phyloP scores from a whole-genome alignment of 805 yeast species.

The Myxozyma neotropica region DNA sequence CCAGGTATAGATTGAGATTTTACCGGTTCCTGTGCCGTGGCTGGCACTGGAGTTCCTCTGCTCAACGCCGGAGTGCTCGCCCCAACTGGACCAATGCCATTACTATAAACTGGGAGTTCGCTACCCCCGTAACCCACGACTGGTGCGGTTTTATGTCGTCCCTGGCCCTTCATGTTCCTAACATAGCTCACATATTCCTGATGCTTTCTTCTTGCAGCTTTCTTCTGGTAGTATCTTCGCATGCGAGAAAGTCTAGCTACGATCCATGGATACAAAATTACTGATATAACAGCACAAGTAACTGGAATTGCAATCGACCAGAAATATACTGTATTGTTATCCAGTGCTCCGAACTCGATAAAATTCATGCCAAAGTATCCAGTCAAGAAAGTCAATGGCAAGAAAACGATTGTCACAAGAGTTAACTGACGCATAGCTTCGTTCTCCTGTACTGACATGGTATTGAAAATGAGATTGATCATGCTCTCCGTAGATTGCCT shows the following conservation, averaged over 20 bases:
- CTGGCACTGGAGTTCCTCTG: not conserved
- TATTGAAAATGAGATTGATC: constrained; percentile 57
- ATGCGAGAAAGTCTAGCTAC: not conserved
- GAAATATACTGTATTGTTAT: constrained; percentile 48
- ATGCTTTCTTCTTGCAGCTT: constrained; percentile 2
- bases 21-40: not conserved
- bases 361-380: constrained; percentile 66
- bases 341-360: constrained; percentile 47
- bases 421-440: constrained; percentile 58
- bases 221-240: constrained; percentile 15
- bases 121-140: constrained; percentile 9
- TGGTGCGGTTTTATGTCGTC: not conserved
- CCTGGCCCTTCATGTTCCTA: not conserved
- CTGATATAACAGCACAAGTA: constrained; percentile 38
- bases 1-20: not conserved
- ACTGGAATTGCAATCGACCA: constrained; percentile 53
- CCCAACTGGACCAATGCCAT: not conserved
- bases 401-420: constrained; percentile 58
- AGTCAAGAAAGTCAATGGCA: constrained; percentile 62
- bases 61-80: not conserved
- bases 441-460: constrained; percentile 58
- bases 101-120: constrained; percentile 3
- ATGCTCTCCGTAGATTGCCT: constrained; percentile 54
- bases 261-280: constrained; percentile 37
- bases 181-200: not conserved